phyloP scores from a whole-genome alignment of 1,284 basidiomycete genomes.

The Ganoderma lingzhi region DNA sequence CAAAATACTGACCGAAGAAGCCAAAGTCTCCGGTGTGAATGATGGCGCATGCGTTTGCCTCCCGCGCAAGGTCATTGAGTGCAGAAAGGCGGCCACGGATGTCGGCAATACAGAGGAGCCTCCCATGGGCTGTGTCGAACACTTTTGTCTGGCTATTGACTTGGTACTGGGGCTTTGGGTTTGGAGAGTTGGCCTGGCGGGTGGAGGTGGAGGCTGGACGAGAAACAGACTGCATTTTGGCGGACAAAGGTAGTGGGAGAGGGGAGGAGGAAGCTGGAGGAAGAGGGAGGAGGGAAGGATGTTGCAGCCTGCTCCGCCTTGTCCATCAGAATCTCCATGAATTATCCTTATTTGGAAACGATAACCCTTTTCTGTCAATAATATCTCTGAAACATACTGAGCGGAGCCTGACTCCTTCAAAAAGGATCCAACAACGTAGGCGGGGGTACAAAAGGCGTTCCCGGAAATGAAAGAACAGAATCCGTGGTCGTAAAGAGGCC shows the following conservation, averaged over 20 bases:
- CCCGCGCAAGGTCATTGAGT: conserved; percentile 91
- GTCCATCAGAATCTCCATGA: conserved; percentile 15
- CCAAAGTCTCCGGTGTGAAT: conserved; percentile 99
- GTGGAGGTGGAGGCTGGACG: conserved; percentile 68
- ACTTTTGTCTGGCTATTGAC: conserved; percentile 83
- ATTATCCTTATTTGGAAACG: not conserved
- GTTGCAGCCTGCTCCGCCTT: not conserved
- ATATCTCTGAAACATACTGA: not conserved
- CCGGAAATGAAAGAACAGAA: not conserved
- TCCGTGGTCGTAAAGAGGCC: not conserved
- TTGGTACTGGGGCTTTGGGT: conserved; percentile 56
- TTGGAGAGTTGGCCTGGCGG: conserved; percentile 61
- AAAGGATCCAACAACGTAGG: not conserved
- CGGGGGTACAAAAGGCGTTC: not conserved
- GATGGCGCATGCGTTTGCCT: conserved; percentile 91
- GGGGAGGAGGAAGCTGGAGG: too few species aligned
- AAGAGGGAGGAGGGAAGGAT: not conserved
- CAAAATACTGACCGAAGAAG: conserved; percentile 79
- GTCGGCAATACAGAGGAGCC: conserved; percentile 96
- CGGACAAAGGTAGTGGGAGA: conserved; percentile 22
- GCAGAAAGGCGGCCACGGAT: conserved; percentile 89
- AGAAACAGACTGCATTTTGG: conserved; percentile 50
- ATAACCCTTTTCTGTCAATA: conserved; percentile 6
- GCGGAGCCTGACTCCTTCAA: too few species aligned
- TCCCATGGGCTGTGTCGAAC: conserved; percentile 79